These are phyloP conservation scores for Iris macrosiphon DNA, from an alignment of 106 monocot genomes.

Conservation along the genomic window DNA sequence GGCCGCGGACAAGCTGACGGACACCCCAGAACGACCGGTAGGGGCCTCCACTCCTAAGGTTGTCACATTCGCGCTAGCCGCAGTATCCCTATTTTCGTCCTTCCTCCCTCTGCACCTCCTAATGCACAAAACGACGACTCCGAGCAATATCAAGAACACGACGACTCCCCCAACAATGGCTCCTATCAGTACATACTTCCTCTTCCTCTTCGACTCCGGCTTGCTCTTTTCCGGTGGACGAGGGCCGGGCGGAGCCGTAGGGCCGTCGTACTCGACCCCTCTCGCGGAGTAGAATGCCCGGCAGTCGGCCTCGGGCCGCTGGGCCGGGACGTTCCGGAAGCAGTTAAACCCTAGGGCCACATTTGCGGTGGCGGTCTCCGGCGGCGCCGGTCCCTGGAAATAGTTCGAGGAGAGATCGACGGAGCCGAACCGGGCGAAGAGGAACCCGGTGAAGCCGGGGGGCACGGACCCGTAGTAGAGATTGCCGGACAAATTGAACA, in stretches of 20 bases:
- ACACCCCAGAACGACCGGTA: constrained; percentile 13
- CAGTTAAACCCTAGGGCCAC: constrained; percentile 45
- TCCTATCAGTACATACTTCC: constrained; percentile 46
- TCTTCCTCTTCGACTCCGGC: constrained; percentile 18
- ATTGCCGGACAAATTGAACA: constrained; percentile 59
- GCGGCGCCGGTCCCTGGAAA: constrained; percentile 44
- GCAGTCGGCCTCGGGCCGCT: constrained; percentile 47
- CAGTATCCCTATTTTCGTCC: constrained; percentile 8
- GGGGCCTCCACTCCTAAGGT: too few species aligned
- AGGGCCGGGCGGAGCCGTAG: constrained; percentile 4
- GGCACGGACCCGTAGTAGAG: constrained; percentile 45
- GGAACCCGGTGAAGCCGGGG: constrained; percentile 5
- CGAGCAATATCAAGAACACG: constrained; percentile 21
- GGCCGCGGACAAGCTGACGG: constrained; percentile 36
- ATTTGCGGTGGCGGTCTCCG: constrained; percentile 1
- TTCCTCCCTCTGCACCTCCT: constrained; percentile 14
- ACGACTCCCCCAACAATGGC: constrained; percentile 44
- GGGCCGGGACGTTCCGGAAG: constrained; percentile 30
- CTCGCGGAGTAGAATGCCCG: constrained; percentile 38
- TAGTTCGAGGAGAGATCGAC: constrained; percentile 65
- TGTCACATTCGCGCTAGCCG: background rate
- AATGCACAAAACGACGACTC: constrained; percentile 30
- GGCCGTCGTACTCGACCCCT: constrained; percentile 42
- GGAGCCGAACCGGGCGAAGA: constrained; percentile 12
- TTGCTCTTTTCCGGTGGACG: constrained; percentile 5